These are phyloP conservation scores for Herpetomonas tarakana DNA, from an alignment of 208 protist genomes.

Conservation along the genomic window DNA sequence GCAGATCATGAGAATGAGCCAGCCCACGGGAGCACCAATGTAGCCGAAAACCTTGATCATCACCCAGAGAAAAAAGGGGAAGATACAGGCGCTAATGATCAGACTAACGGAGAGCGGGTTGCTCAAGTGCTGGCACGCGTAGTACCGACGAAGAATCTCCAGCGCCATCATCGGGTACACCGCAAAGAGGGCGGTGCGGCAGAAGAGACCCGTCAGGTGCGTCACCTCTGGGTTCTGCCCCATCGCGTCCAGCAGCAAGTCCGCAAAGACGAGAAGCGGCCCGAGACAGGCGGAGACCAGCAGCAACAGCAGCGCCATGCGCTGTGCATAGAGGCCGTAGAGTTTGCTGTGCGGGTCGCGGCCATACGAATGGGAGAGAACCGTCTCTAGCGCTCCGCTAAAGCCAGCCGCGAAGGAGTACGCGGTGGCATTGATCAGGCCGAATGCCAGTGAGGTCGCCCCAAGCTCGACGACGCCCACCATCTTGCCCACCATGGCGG, in stretches of 20 bases:
- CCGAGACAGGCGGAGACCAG: constrained; percentile 43
- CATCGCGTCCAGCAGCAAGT: constrained; percentile 44
- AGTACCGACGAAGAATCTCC: constrained; percentile 80
- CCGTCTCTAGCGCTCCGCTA: constrained; percentile 72
- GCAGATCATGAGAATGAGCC: constrained; percentile 52
- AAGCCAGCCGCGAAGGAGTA: constrained; percentile 62
- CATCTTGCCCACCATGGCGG: constrained; percentile 54
- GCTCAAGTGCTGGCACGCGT: constrained; percentile 70
- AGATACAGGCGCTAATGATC: constrained; percentile 37
- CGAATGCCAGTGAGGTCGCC: constrained; percentile 56
- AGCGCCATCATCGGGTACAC: constrained; percentile 68
- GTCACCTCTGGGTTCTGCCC: constrained; percentile 53
- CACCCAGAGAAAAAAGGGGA: constrained; percentile 50
- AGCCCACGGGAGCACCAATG: constrained; percentile 51
- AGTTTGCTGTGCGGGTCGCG: constrained; percentile 64
- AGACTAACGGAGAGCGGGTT: constrained; percentile 61
- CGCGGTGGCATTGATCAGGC: constrained; percentile 77
- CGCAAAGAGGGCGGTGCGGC: constrained; percentile 50
- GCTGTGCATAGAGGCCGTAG: constrained; percentile 70
- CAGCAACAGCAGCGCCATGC: constrained; percentile 70
- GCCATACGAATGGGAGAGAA: constrained; percentile 73
- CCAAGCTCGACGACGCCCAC: constrained; percentile 51
- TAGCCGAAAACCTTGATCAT: constrained; percentile 49
- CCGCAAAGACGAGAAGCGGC: constrained; percentile 51
- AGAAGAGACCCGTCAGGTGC: constrained; percentile 53